A percentile compares a stretch with the other conserved stretches of the same genome.
These are phyloP conservation scores for Quercus lobata DNA, from an alignment of 331 rosid species.

Conservation along the genomic window DNA sequence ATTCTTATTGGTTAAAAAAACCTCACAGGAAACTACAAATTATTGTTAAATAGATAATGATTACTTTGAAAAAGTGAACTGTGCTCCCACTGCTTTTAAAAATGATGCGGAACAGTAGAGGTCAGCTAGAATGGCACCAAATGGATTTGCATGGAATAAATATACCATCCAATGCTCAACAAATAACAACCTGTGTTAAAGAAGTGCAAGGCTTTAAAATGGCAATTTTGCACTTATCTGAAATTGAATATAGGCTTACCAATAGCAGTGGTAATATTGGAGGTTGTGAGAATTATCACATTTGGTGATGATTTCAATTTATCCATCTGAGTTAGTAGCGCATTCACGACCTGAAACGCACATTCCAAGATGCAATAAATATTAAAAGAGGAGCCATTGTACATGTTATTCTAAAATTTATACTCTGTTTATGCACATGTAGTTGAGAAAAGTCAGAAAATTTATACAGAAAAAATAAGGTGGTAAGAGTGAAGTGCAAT, in stretches of 20 bases:
- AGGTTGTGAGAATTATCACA: slow-evolving; percentile 87
- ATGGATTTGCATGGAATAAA: too few species aligned
- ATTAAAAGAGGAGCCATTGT: not conserved
- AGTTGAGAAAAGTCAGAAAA: not conserved
- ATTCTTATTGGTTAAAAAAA: not conserved
- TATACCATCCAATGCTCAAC: not conserved
- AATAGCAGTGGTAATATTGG: slow-evolving; percentile 94
- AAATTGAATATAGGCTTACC: slow-evolving; percentile 57
- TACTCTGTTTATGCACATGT: not conserved
- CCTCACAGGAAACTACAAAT: too few species aligned
- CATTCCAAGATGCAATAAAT: slow-evolving; percentile 26
- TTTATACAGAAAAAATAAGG: not conserved
- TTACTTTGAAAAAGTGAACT: too few species aligned
- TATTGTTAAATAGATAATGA: too few species aligned
- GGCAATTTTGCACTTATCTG: slow-evolving; percentile 12
- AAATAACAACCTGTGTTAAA: not conserved
- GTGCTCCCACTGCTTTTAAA: too few species aligned
- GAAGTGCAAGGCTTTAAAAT: not conserved
- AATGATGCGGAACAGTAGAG: too few species aligned
- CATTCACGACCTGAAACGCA: slow-evolving; percentile 88
- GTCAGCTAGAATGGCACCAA: too few species aligned
- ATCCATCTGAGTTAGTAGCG: slow-evolving; percentile 93
- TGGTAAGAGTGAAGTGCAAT: slow-evolving; percentile 21
- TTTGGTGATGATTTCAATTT: slow-evolving; percentile 92
- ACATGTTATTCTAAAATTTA: not conserved